These are phyloP conservation scores for Metschnikowia bowlesiae DNA, from an alignment of 805 yeast genomes.

Conservation along the genomic window DNA sequence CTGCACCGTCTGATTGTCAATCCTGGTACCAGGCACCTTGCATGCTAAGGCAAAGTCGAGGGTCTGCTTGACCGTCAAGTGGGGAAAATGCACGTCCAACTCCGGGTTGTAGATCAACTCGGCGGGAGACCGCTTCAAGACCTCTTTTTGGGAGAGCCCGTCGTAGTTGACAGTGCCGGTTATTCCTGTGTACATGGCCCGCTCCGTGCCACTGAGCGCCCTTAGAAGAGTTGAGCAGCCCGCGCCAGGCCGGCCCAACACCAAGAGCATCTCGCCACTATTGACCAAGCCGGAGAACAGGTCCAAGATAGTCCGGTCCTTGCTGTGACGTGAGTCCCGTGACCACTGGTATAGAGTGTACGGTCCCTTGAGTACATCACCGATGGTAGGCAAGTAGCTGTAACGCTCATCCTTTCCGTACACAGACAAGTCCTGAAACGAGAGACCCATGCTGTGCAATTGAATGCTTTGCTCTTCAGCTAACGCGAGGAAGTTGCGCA, in stretches of 20 bases:
- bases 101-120: slow-evolving; percentile 69
- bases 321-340: background rate
- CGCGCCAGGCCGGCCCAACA: slow-evolving; percentile 75
- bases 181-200: slow-evolving; percentile 42
- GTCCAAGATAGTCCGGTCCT: background rate
- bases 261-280: slow-evolving; percentile 20
- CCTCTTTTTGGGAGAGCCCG: slow-evolving; percentile 50
- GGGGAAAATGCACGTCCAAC: slow-evolving; percentile 62
- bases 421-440: background rate
- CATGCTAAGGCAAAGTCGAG: slow-evolving; percentile 54
- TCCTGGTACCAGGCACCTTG: slow-evolving; percentile 57
- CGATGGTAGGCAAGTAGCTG: background rate
- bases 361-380: background rate
- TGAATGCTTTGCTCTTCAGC: background rate
- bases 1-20: slow-evolving; percentile 50
- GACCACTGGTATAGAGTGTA: background rate
- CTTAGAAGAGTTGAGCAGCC: slow-evolving; percentile 67
- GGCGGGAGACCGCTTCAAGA: slow-evolving; percentile 51
- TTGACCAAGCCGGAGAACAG: background rate
- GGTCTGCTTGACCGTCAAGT: slow-evolving; percentile 62
- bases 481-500: background rate
- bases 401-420: background rate
- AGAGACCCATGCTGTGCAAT: background rate
- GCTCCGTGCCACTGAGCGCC: slow-evolving; percentile 55
- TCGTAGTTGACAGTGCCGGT: slow-evolving; percentile 43